phyloP scores from a whole-genome alignment of 176 grass and related monocot genomes.

The Triticum monococcum region DNA sequence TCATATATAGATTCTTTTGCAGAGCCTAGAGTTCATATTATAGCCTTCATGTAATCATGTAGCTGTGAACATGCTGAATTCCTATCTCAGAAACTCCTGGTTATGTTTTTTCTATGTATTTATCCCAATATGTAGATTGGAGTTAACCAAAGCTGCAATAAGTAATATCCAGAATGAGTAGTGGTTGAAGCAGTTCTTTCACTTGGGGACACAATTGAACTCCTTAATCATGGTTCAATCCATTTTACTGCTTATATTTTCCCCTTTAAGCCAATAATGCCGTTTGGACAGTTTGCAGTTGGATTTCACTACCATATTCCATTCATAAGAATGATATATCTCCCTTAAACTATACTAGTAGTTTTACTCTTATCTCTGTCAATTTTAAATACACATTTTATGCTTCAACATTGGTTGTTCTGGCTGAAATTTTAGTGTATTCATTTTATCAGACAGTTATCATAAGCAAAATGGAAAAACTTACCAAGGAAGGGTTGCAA shows the following conservation, averaged over 20 bases:
- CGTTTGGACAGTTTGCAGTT: not conserved
- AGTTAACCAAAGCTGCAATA: no score
- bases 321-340: not conserved
- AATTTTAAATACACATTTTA: not conserved
- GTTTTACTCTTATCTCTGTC: not conserved
- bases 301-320: not conserved
- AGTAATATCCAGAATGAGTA: no score
- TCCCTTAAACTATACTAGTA: constrained; percentile 1
- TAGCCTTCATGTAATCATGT: no score
- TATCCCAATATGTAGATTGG: no score
- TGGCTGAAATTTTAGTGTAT: constrained; percentile 8
- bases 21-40: no score
- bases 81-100: no score
- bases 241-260: no score
- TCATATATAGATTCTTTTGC: not conserved
- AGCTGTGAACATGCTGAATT: no score
- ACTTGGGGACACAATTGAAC: no score
- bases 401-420: not conserved
- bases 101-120: no score
- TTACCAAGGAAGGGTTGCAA: constrained; percentile 90
- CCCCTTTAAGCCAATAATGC: not conserved
- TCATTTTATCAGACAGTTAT: constrained; percentile 65
- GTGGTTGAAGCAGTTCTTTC: no score
- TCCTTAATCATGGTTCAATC: no score
- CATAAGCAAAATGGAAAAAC: constrained; percentile 96